Conservation (phyloP, 495 filamentous ascomycete genomes). For the Tricharina praecox region DNA sequence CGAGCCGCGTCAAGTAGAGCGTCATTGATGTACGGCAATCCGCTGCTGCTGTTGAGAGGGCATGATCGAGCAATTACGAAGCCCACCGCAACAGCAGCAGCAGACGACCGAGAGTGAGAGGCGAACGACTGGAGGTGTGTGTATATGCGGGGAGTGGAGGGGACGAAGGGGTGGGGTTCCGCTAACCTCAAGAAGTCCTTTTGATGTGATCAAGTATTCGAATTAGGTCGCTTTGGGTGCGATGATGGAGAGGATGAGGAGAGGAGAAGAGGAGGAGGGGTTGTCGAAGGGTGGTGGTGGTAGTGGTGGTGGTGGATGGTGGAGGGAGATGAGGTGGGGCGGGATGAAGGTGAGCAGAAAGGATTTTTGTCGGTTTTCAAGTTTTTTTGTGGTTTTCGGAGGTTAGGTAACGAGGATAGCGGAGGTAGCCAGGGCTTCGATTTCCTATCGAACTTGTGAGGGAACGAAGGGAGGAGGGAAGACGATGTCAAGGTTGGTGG, state of each 20-base stretch:
- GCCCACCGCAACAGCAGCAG: too few species aligned
- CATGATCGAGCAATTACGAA: too few species aligned
- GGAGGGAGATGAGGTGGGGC: slow-evolving; percentile 10
- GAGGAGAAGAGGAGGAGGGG: slow-evolving; percentile 12
- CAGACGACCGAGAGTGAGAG: too few species aligned
- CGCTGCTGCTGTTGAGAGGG: too few species aligned
- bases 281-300: slow-evolving; percentile 12
- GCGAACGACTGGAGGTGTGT: too few species aligned
- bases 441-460: neutral
- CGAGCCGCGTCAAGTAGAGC: slow-evolving; percentile 16
- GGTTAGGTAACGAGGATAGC: slow-evolving; percentile 10
- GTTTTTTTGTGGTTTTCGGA: slow-evolving; percentile 34
- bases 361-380: slow-evolving; percentile 35
- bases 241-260: too few species aligned
- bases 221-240: too few species aligned
- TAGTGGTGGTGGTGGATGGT: slow-evolving; percentile 15
- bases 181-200: too few species aligned
- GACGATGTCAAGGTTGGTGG: neutral
- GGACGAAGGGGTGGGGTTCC: too few species aligned
- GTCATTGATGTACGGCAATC: too few species aligned
- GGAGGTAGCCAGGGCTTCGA: slow-evolving; percentile 20
- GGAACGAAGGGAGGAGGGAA: neutral
- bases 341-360: slow-evolving; percentile 25
- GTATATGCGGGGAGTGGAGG: too few species aligned
- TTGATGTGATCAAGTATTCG: too few species aligned